Evolutionary conservation across 176 grass and related monocot species (phyloP), one percentile per base, ranked within the genome.

Genomic region (Musa acuminata): DNA sequence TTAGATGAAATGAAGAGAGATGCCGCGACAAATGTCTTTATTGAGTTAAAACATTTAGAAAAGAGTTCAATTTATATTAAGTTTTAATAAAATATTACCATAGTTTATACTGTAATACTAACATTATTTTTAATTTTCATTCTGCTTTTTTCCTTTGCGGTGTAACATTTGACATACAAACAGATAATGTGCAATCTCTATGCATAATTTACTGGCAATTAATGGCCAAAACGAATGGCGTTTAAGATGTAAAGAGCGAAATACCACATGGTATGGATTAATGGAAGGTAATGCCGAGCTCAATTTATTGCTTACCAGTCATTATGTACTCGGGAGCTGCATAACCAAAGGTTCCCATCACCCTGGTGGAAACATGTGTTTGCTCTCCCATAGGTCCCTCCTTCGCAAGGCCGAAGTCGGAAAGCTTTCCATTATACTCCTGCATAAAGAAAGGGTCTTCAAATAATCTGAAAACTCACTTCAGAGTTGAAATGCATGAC

Each of bases 361-460:
- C 90, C 60, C 84, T 85, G 69, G 94, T 98, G 68, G 94, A 93
- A 8, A 93, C 94, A 78, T 98, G 94, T 51, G 94, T 98, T 79
- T 98, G 90, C 59, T 93, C 94, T 84, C 94, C 94, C 83, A 89
- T 93, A 24, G 94, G 94, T 12, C 94, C 94, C 60, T 90, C 92
- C 83, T 87, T 89, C 80, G 94, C 94, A 49, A 98, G 90, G 71
- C 94, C 94, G 78, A 98, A 98, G 83, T 98, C 94, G 57, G 94
- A 98, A 73, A 98, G 90, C 29, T 98, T 98, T 35, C 90, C 94
- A 85, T 98, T 98, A 77, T 98, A 93, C 49, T 93, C 90, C 94
- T 98, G 86, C 72, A 81, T 21, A 8, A 19, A 8, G 13, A 11
- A 48, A 60, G 0, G 27, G 12, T 8, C 13, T 71, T 52, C 51